phyloP scores from a whole-genome alignment of 108 stramenopile species.

The Skeletonema menzelii region DNA sequence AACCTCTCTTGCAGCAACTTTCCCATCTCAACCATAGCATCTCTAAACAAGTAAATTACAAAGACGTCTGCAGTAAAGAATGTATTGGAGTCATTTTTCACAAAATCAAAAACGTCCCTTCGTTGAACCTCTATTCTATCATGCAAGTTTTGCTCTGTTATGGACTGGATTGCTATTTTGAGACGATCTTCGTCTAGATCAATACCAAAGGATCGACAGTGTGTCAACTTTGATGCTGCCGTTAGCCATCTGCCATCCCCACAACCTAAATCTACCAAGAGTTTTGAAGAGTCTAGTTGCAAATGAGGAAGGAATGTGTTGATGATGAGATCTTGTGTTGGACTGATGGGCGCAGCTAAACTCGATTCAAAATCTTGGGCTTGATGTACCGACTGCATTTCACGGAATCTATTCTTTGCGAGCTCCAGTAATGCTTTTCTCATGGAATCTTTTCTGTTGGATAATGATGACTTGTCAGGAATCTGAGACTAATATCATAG shows the following conservation, averaged over 20 bases:
- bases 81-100: conserved; percentile 11
- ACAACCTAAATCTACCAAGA: conserved; percentile 49
- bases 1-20: conserved; percentile 25
- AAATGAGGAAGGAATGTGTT: conserved; percentile 42
- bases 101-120: conserved; percentile 41
- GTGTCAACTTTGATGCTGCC: conserved; percentile 28
- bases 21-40: conserved; percentile 37
- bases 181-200: conserved; percentile 44
- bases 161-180: conserved; percentile 11
- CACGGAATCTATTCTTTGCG: conserved; percentile 39
- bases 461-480: not conserved
- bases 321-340: conserved; percentile 35
- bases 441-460: conserved; percentile 25
- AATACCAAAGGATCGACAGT: conserved; percentile 49
- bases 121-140: conserved; percentile 18
- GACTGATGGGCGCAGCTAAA: conserved; percentile 47
- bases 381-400: conserved; percentile 31
- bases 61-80: conserved; percentile 32
- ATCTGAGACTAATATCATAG: conserved; percentile 2
- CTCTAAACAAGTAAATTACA: conserved; percentile 48
- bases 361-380: not conserved
- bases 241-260: conserved; percentile 56
- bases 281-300: conserved; percentile 18
- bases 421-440: conserved; percentile 27
- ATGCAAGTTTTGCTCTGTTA: conserved; percentile 14